Evolutionary conservation across 1,284 basidiomycete species (phyloP).

Genomic region (Ustilago curta): DNA sequence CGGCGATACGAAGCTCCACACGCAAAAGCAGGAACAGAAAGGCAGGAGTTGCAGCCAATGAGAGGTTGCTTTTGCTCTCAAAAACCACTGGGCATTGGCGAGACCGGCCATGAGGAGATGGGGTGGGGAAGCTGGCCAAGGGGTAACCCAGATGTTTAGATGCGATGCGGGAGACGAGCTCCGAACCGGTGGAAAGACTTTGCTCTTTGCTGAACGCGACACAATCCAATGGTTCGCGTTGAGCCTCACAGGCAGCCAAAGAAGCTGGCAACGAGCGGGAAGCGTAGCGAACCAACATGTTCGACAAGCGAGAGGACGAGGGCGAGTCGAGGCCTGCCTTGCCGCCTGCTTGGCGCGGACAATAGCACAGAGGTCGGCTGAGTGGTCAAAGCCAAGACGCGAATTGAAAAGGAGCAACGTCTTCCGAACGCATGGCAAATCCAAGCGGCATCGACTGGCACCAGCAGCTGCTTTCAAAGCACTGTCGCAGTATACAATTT

Average conservation of each 20-base stretch:
- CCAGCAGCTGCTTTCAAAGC: neutral
- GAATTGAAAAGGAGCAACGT: conserved; percentile 45
- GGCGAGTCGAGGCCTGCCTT: conserved; percentile 7
- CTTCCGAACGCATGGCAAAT: conserved; percentile 36
- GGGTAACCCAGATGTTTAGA: neutral
- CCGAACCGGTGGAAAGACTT: conserved; percentile 33
- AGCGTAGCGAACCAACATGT: neutral
- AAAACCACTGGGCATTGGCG: conserved; percentile 9
- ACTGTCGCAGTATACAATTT: neutral
- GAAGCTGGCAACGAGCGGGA: too few species aligned
- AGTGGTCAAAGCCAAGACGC: conserved; percentile 10
- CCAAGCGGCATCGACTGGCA: neutral
- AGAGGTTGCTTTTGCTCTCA: conserved; percentile 3
- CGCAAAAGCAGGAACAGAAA: conserved; percentile 10
- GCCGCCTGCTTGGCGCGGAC: neutral
- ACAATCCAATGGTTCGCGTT: conserved; percentile 3
- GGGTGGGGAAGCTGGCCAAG: conserved; percentile 2
- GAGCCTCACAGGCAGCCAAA: neutral
- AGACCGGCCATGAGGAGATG: neutral
- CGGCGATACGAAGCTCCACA: neutral
- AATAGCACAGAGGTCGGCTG: too few species aligned
- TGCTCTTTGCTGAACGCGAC: conserved; percentile 2
- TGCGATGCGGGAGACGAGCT: conserved; percentile 7
- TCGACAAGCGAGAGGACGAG: neutral
- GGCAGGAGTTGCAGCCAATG: conserved; percentile 11